Percentiles rank a stretch among this genome's conserved stretches.
Evolutionary conservation across 805 yeast species (phyloP).

Genomic region (Candida railenensis): DNA sequence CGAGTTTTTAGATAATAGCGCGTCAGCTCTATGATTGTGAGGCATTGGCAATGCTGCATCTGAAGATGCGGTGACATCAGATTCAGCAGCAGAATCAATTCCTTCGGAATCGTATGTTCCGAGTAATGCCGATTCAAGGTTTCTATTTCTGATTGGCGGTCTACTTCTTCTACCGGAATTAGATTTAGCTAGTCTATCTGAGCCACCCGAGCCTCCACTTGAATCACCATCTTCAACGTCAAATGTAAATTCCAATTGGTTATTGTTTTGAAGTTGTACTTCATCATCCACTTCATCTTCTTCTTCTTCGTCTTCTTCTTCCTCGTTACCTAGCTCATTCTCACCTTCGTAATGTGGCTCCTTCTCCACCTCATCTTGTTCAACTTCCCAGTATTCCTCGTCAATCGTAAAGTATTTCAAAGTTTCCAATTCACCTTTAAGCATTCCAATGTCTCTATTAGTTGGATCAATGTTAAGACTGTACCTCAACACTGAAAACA

Average conservation of each 20-base stretch:
- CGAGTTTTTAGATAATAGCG: conserved; percentile 37
- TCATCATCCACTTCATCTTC: conserved; percentile 1
- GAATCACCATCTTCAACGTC: neutral
- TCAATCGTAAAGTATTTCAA: conserved; percentile 78
- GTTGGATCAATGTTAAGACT: conserved; percentile 83
- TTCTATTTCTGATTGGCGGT: neutral
- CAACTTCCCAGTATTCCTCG: conserved; percentile 55
- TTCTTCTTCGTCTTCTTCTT: conserved; percentile 24
- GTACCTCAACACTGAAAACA: conserved; percentile 78
- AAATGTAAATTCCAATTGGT: neutral
- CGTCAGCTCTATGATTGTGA: conserved; percentile 43
- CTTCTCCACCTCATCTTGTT: conserved; percentile 46
- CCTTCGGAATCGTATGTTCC: neutral
- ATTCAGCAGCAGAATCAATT: conserved; percentile 1
- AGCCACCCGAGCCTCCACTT: conserved; percentile 1
- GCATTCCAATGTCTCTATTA: conserved; percentile 65
- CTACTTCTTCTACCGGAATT: neutral
- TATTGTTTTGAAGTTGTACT: neutral
- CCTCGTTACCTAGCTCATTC: conserved; percentile 18
- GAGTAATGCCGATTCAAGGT: conserved; percentile 1
- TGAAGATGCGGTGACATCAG: neutral
- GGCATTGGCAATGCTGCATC: conserved; percentile 19
- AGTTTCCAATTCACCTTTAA: conserved; percentile 58
- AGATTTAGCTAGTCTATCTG: neutral
- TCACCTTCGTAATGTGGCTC: conserved; percentile 15